Base-by-base conservation (phyloP, 495 filamentous ascomycete species). In the Articulospora tetracladia region DNA sequence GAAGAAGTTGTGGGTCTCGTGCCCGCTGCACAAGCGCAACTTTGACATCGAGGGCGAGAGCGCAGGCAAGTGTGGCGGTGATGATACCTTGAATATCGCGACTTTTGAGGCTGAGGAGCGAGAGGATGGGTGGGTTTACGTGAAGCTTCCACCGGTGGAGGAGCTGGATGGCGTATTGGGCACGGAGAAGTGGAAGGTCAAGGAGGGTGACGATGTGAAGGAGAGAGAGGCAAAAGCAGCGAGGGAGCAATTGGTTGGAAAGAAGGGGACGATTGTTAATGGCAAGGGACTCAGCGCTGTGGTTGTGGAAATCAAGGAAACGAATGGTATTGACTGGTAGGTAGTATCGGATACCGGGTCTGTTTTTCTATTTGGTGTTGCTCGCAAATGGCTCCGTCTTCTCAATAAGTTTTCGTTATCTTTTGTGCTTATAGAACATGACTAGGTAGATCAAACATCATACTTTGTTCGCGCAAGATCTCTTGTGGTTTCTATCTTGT, bases 1-100 rank as follows among this genome's bases (percentile, higher is more conserved):
- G 34, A 70, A 75, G 46, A 85, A 88, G 50, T 87, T 91, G 28
- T 96, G 88, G 86, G 86, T 98, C 2, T 90, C 86, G 1, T 98
- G 93, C 72, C 93, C 93, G 1, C 85, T 87, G 71, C 93, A 98
- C 77, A 98, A 98, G 76, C 86, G 89, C 58, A 96, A 97, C 73
- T 98, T 88, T 69, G 84, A 89, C 60, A 84, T 97, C 20, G 79
- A 80, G 41, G 88, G 87, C 49, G 76, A 79, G 58, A 74, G 85
- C 59, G 80, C 83, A 0, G 93, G 93, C 0, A 75, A 77, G 17
- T 97, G 93, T 73, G 82, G 78, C 3, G 96, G 89, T 65, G 93
- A 97, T 71, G 78, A 82, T 26, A 75, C 73, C 13, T 76, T 96
- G 53, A 93, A 86, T 57, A 92, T 98, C 66, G 92, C 92, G 24